Conservation (phyloP, 139 green algal genomes). For the Spirogloea muscicola region DNA sequence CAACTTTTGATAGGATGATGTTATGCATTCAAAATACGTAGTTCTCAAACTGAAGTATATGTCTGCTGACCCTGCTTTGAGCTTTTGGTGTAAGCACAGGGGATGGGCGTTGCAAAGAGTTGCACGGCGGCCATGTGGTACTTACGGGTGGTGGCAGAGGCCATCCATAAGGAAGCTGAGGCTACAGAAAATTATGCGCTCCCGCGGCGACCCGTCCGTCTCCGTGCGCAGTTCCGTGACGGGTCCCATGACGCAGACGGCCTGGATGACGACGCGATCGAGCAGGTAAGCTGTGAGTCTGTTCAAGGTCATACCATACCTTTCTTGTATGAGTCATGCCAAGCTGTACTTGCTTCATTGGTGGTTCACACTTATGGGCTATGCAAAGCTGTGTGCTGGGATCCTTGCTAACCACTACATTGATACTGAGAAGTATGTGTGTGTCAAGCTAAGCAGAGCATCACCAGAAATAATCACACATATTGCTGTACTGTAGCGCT, state of each 20-base stretch:
- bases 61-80: too few relatives aligned
- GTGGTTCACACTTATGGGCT: too few relatives aligned
- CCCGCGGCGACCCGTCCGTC: constrained; percentile 9
- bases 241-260: background rate
- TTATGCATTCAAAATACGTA: too few relatives aligned
- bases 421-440: background rate
- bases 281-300: constrained; percentile 2
- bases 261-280: constrained; percentile 1
- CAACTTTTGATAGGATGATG: too few relatives aligned
- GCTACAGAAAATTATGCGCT: constrained; percentile 3
- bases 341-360: too few relatives aligned
- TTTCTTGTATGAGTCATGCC: too few relatives aligned
- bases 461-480: background rate
- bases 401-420: background rate
- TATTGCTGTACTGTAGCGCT: background rate
- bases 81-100: too few relatives aligned
- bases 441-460: background rate
- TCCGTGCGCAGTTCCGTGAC: constrained; percentile 23
- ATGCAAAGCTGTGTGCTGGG: too few relatives aligned
- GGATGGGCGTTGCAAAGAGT: background rate
- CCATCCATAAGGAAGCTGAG: background rate
- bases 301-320: too few relatives aligned
- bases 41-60: too few relatives aligned
- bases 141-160: background rate
- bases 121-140: constrained; percentile 20